Base-by-base conservation (phyloP, 768 basidiomycete genomes). In the button mushroom (Agaricus bisporus) region DNA sequence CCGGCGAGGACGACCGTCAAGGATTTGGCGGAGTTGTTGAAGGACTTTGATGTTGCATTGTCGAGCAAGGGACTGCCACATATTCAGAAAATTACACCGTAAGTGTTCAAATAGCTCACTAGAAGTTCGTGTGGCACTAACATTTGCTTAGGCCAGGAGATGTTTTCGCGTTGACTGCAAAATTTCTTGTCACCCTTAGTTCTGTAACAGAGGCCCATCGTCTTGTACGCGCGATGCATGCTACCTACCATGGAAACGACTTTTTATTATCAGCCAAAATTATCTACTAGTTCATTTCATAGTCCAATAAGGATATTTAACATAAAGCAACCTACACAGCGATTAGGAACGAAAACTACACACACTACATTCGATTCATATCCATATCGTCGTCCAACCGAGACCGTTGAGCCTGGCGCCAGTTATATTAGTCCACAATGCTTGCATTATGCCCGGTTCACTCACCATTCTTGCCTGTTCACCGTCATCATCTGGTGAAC, bases 401-500 rank as follows among this genome's bases (percentile, higher is more conserved):
- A 50, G 79, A 66, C 59, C 86, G 81, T 44, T 81, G 78, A 32
- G 71, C 77, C 85, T 86, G 58, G 9, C 49, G 36, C 53, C 25
- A 53, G 49, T 22, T 45, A 22, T 56, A 10, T 20, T n/a, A 17
- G 38, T n/a, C 10, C 15, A 14, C 5, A 39, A 39, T 39, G 38
- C 17, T 14, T 35, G 44, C 11, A 3, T 44, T 28, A n/a, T 9
- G 4, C 12, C 11, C 6, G n/a, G 35, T 36, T 15, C 18, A 72
- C 84, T 60, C 44, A 86, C 87, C 68, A 72, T 62, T 72, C 85
- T 74, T 41, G 63, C 64, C n/a, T 65, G 70, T 14, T 86, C 86
- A 0, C 73, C 85, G 43, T 91, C 88, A 44, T 91, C 88, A 3
- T 88, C 87, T 44, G 86, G 88, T 42, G 88, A 91, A 59, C 88